Evolutionary conservation across 2,329 filamentous ascomycete genomes (phyloP), one percentile per base, ranked within the genome.

Genomic region (Aureobasidium sp.): DNA sequence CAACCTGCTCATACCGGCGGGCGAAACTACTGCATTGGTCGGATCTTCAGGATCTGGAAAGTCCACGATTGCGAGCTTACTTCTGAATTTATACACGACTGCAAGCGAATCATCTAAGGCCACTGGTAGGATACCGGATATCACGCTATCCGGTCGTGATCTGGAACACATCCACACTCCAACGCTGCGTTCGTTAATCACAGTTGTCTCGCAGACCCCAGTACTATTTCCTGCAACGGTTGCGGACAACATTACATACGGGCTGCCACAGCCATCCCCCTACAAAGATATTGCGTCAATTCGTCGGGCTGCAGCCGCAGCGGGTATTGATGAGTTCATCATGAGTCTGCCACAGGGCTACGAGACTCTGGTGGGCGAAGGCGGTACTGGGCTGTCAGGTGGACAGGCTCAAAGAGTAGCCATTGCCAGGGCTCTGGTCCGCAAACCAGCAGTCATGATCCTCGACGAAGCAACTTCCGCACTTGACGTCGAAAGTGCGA

Each of bases 21-120:
- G 87, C 25, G 84, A 82, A 4, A 89, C 84, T 66, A 87, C 87
- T 0, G 91, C 90, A 2, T 84, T 97, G 22, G 91, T 95, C 2
- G 92, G 93, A 0, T 77, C 83, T 0, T 96, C 91, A 0, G 93
- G 94, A 0, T 90, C 88, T n/a, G 93, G 94, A 0, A 97, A 99
- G 75, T 92, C 88, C 15, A 97, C 93, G 0, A 80, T 97, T 39
- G 82, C 88, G 0, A 84, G 88, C 0, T 76, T 97, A 0, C 78
- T 97, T 0, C 76, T 95, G 4, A 84, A 87, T 0, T 79, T 97
- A 0, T 91, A 94, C 69, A 59, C 68, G 1, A 68, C 70, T n/a
- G 56, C 27, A 65, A 59, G n/a, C 39, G 37, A 62, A 31, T 91
- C 0, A 75, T 82, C 0, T 93, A 0, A 77, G 96, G 0, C 75